Evolutionary conservation across 2,329 filamentous ascomycete genomes (phyloP), one percentile per base, ranked within the genome.

Genomic region (Nothomitra cinnamomea): DNA sequence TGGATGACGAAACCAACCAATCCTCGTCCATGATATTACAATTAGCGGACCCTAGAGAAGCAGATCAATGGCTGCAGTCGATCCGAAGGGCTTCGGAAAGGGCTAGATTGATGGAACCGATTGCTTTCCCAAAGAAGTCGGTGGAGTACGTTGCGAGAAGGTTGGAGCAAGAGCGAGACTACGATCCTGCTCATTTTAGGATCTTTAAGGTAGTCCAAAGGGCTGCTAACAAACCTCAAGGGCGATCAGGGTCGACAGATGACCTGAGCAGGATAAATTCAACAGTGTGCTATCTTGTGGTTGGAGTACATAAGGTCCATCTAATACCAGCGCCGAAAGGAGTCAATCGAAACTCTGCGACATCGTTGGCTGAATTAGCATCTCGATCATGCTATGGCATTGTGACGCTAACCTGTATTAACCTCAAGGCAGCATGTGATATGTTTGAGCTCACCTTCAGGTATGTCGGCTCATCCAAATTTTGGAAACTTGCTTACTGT

Each of bases 271-370:
- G 84, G 61, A 66, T 80, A 25, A 74, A 75, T 40, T 78, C 80
- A 8, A 78, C 75, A 8, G 75, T 83, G 22, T 84, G 78, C 64
- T 84, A 84, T 61, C 71, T 86, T 57, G 81, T 77, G 5, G 73
- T 86, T 61, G 82, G 82, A 19, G 72, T 82, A 32, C 80, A 85
- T 67, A 83, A 82, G 62, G 67, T 85, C 35, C 82, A 85, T 66
- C 61, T 86, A 50, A 73, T 86, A 47, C 80, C 80, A n/a, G 62
- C 82, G 32, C 74, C 78, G 42, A 83, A 80, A 59, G 68, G 72
- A 19, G 70, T 69, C 32, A 73, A 72, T 59, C 71, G 76, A 57
- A 67, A 71, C 24, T 76, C 77, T 15, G 75, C 71, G 58, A 73
- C 74, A 24, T 77, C 75, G 12, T 62, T 80, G 51, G 67, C 62